Evolutionary conservation across 2,329 filamentous ascomycete genomes (phyloP), one percentile per base, ranked within the genome.

Genomic region (Aspergillus melleus): DNA sequence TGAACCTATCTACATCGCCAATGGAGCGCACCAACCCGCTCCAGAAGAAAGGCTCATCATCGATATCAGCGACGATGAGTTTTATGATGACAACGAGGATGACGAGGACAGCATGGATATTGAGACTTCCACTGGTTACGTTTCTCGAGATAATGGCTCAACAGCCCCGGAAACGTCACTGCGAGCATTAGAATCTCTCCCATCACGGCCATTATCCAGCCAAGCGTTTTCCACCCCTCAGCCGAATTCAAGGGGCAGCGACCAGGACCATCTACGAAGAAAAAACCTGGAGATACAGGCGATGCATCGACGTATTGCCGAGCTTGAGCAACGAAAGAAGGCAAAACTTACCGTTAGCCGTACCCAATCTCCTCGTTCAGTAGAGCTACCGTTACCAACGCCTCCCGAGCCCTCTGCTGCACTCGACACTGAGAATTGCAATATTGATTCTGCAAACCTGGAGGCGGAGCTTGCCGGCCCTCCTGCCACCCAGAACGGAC

Each of bases 11-110:
- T 67, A 67, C 39, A 70, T 77, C 12, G 68, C 75, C 12, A 85
- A 88, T 49, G 81, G 80, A 51, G 80, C 54, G 3, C 63, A 52
- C 24, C 54, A 57, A n/a, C 49, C 32, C 4, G 57, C 61, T 24
- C 79, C 83, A 54, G 82, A 88, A 24, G 82, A 87, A 53, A 84
- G 84, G 2, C 84, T 96, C 55, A 85, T 96, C 44, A 96, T 96
- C 66, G 86, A 96, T 64, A 88, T 96, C 44, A 96, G 91, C 70
- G 93, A 96, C 29, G 86, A 88, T 64, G 87, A 89, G 59, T 80
- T 73, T 9, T 74, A 76, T 52, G 72, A 67, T 4, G 70, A 74
- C 55, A 19, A 42, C 36, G 70, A 74, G 36, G 70, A 73, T 44
- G 66, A 72, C 30, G 65, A 62, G 11, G 65, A 69, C 20, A 51